phyloP scores from a whole-genome alignment of 176 grass and related monocot species.

The Phyllostachys edulis region DNA sequence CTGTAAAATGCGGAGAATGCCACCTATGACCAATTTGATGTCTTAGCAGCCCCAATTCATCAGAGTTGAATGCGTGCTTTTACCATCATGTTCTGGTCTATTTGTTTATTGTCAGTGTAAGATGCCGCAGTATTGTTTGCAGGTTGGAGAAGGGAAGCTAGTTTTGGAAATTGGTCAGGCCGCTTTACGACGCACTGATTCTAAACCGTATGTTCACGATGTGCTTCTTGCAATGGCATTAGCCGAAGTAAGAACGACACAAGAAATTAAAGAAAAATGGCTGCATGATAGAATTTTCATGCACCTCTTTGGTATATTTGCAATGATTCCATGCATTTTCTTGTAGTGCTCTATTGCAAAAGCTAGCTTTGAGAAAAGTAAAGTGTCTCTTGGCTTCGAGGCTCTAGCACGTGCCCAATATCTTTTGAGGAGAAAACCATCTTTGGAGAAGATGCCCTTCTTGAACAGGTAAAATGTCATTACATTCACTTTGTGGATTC shows the following conservation, averaged over 20 bases:
- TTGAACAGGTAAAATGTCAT: slow-evolving; percentile 67
- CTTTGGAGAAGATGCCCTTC: slow-evolving; percentile 85
- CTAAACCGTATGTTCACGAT: slow-evolving; percentile 81
- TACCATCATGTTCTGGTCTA: neutral
- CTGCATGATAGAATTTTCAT: neutral
- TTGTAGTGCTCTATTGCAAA: slow-evolving; percentile 94
- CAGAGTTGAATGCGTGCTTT: neutral
- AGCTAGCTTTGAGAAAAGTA: slow-evolving; percentile 85
- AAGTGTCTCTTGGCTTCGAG: slow-evolving; percentile 91
- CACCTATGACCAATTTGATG: neutral
- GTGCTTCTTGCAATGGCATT: slow-evolving; percentile 90
- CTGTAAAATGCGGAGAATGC: slow-evolving; percentile 5
- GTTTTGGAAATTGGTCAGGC: slow-evolving; percentile 84
- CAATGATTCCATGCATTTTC: slow-evolving; percentile 38
- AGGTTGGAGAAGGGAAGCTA: slow-evolving; percentile 93
- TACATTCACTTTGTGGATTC: slow-evolving; percentile 26
- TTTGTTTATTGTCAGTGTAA: slow-evolving; percentile 25
- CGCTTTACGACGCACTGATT: slow-evolving; percentile 57
- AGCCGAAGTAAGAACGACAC: slow-evolving; percentile 70
- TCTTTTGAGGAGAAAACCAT: slow-evolving; percentile 80
- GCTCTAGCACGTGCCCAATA: slow-evolving; percentile 91
- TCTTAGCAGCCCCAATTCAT: neutral
- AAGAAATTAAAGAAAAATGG: neutral
- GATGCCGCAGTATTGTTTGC: slow-evolving; percentile 31
- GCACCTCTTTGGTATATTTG: neutral